Base-by-base conservation (phyloP, 2,329 filamentous ascomycete species). In the Penicillium sp. region DNA sequence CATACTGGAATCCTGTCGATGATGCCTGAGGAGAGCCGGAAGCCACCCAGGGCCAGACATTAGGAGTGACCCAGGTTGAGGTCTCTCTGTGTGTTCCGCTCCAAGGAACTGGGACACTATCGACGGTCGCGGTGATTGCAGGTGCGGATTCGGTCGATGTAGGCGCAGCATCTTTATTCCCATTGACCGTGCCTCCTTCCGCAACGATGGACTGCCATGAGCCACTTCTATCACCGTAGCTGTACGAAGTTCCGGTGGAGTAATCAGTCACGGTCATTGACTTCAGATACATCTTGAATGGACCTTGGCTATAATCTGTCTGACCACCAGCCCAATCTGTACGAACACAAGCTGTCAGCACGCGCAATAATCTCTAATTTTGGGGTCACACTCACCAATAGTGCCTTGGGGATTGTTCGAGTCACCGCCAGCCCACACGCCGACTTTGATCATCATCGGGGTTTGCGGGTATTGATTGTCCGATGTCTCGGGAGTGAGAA, bases 381-480 rank as follows among this genome's bases (percentile, higher is more conserved):
- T 2, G 26, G 9, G 7, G 7, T 29, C 7, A 18, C n/a, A 71
- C 76, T 70, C 68, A 80, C 77, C 64, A 65, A 97, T 90, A 14
- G 93, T 97, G 54, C 94, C 94, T 13, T 81, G 72, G 1, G 86
- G 69, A 72, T 97, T 97, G 27, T 79, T 80, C 0, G 90, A 75
- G 72, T 97, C 94, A 63, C 94, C 94, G 67, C 91, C 94, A 49
- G 90, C 86, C 94, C 94, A 99, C 53, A 88, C 79, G 57, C 94
- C 94, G 65, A 97, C 86, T 75, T 93, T 95, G 76, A 97, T 78
- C 75, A 91, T 88, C 91, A 96, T 96, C 4, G 94, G 94, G 0
- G 91, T 91, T 76, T 99, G 94, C 7, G 94, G 94, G 70, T 95
- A 99, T 74, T 96, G 89, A 59, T 69, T 67, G 36, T 87, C 83